Evolutionary conservation across 2,329 filamentous ascomycete species (phyloP), one percentile per base, ranked within the genome.

Genomic region (Diaporthe nobilis): DNA sequence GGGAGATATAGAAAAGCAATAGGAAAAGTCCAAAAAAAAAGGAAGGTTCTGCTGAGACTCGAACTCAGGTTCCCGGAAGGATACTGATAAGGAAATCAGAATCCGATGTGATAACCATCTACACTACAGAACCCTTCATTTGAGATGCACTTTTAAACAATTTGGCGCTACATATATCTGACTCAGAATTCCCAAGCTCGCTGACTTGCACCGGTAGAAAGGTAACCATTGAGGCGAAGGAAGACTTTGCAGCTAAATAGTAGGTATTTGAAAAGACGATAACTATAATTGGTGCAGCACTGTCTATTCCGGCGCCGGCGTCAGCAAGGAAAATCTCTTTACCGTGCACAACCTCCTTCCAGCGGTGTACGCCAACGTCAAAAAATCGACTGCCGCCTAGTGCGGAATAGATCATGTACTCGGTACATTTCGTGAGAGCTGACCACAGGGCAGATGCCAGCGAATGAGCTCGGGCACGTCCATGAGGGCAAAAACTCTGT

Each of bases 91-190:
- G n/a, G 31, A 42, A 34, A 53, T 75, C 74, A 75, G 74, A 75
- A 75, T 75, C 74, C 74, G 63, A 75, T 75, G 74, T 75, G 74
- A 75, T 75, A 60, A 75, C 74, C 74, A 75, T n/a, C 71, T 75
- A 75, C 74, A 75, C 74, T 75, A 75, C 47, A 47, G 39, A 73
- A 75, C 74, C 73, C 1, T 49, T 57, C 2, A 4, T 65, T 39
- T 20, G 0, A 25, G 12, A 53, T 12, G 20, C 8, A 5, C 4
- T 1, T 20, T 22, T 8, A 0, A 22, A 22, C 3, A 6, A 17
- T 44, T 17, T 12, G 10, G 9, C 0, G 10, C 10, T 3, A 10
- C 37, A 39, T 39, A 39, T 39, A 39, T 10, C 37, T 39, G 10
- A 39, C 9, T 39, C 37, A 39, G 10, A 1, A 39, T 39, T 12